Percentiles rank a stretch among this genome's conserved stretches.
Conservation (phyloP, 805 yeast genomes). For the Metschnikowia lochheadii region DNA sequence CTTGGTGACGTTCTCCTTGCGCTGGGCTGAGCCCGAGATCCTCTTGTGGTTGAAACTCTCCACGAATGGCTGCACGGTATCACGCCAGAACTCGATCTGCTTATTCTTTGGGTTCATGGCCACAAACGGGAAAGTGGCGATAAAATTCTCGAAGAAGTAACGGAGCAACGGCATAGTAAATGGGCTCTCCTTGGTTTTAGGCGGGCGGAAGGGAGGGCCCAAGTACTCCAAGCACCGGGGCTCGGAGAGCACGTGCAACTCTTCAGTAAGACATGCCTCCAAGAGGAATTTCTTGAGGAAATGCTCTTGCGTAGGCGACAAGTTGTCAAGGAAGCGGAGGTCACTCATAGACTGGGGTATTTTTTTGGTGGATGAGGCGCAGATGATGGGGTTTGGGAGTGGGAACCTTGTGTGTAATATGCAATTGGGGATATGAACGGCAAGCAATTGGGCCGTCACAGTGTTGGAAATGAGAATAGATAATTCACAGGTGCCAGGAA, state of each 20-base stretch:
- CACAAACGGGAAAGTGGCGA: conserved; percentile 75
- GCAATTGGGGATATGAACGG: neutral
- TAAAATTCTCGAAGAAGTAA: conserved; percentile 58
- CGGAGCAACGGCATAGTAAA: conserved; percentile 62
- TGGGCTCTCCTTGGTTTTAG: conserved; percentile 3
- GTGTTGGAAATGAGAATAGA: neutral
- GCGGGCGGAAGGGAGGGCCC: conserved; percentile 68
- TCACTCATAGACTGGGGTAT: neutral
- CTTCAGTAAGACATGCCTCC: conserved; percentile 56
- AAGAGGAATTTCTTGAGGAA: conserved; percentile 80
- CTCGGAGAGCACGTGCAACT: conserved; percentile 55
- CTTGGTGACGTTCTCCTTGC: conserved; percentile 62
- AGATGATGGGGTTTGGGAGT: neutral
- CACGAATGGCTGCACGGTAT: conserved; percentile 73
- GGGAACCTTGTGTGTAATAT: neutral
- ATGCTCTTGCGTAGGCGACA: conserved; percentile 74
- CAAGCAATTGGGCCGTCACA: neutral
- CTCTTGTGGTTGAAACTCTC: conserved; percentile 72
- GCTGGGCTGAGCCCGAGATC: conserved; percentile 68
- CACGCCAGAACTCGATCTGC: conserved; percentile 64
- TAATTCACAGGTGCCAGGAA: neutral
- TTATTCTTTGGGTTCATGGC: conserved; percentile 44
- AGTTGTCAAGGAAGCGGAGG: conserved; percentile 8
- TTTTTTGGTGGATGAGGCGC: neutral
- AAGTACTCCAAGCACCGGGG: conserved; percentile 61